Evolutionary conservation across 805 yeast species (phyloP), one percentile per base, ranked within the genome.

Genomic region (Wickerhamomyces sydowiorum): DNA sequence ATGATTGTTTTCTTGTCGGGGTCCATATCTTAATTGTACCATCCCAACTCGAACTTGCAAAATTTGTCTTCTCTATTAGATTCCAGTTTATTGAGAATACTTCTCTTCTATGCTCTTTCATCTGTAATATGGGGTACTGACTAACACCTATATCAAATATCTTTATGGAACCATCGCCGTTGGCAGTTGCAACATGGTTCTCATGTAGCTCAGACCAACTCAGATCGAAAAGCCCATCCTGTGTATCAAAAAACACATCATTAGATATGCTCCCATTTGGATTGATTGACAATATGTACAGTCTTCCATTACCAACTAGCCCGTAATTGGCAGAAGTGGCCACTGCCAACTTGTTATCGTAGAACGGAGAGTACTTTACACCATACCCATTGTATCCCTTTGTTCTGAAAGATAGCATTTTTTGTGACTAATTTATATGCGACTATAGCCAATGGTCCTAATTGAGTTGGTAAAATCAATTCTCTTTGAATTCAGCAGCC

Each of bases 311-410:
- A 3, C 99, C 99, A 3, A 89, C 96, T 5, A 91, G 67, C 2
- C 98, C 98, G 61, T 80, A 91, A 65, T 91, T 93, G 22, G 97
- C 88, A 1, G 96, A 82, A 0, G 95, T 73, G 1, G 96, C 95
- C 25, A 88, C 91, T 0, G 96, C 96, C 19, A 91, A 56, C 54
- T 86, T 85, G 65, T 85, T 86, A 62, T 91, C 98, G 53, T 79
- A 86, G 55, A 80, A 91, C 1, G 98, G 97, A 0, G 96, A 88
- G 66, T 91, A 93, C 54, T 82, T 83, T 14, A 89, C 84, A 0
- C 83, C 82, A 58, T 87, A 87, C 14, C 97, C 97, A 57, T 88
- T 84, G 62, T 76, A 88, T 1, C 96, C 96, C 15, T 68, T 64
- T 21, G 95, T 86, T 51, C 86, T 69, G 59, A 70, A 88, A 3